A percentile compares a stretch with the other conserved stretches of the same genome.
Evolutionary conservation across 140 eudicot genomes (phyloP).

Genomic region (Senecio squalidus): DNA sequence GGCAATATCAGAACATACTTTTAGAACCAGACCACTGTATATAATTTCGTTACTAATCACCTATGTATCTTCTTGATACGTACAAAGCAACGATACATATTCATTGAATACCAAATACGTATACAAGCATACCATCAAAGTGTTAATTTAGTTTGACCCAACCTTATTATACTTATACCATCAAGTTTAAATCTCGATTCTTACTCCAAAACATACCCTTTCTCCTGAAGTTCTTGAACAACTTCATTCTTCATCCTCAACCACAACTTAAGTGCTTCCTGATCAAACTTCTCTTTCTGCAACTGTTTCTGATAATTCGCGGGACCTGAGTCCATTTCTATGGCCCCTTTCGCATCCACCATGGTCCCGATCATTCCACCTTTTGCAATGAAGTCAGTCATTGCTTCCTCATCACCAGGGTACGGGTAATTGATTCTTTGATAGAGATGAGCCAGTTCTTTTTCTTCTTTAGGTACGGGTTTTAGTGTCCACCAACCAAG

Average conservation of each 20-base stretch:
- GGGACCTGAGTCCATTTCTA: conserved; percentile 65
- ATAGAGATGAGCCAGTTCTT: conserved; percentile 75
- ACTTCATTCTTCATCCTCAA: conserved; percentile 96
- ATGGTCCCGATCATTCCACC: conserved; percentile 96
- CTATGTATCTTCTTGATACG: neutral
- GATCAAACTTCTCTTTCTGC: conserved; percentile 94
- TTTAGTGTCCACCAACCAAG: conserved; percentile 95
- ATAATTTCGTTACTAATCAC: neutral
- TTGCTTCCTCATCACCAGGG: conserved; percentile 94
- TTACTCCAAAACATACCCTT: conserved; percentile 62
- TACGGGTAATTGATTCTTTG: conserved; percentile 71
- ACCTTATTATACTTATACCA: conserved; percentile 4
- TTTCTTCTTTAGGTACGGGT: conserved; percentile 88
- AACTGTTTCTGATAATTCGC: conserved; percentile 70
- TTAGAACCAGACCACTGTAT: too few species aligned
- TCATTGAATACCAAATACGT: neutral
- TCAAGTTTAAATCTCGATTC: neutral
- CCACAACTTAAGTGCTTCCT: conserved; percentile 85
- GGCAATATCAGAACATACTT: too few species aligned
- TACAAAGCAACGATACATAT: conserved; percentile 4
- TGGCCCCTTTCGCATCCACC: conserved; percentile 71
- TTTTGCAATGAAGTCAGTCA: conserved; percentile 77
- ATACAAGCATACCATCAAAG: conserved; percentile 1
- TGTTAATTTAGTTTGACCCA: neutral
- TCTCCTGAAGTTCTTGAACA: conserved; percentile 75